Percentiles rank a stretch among this genome's conserved stretches.
Evolutionary conservation across 2,329 filamentous ascomycete species (phyloP).

Genomic region (Chaetomiaceae sp.): DNA sequence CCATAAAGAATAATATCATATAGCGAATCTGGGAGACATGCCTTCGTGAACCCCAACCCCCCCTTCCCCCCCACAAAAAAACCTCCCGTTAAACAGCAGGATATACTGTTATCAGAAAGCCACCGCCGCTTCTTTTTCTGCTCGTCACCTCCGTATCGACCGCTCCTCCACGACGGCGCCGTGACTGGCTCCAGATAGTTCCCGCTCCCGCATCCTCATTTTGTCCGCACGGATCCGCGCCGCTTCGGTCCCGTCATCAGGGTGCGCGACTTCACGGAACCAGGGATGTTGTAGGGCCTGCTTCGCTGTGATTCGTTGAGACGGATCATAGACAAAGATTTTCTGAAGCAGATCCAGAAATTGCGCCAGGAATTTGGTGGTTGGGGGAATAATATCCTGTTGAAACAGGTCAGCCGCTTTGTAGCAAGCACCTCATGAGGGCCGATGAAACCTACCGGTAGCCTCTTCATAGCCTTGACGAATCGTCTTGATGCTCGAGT

Average conservation of each 20-base stretch:
- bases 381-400: conserved; percentile 63
- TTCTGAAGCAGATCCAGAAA: conserved; percentile 62
- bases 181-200: conserved; percentile 27
- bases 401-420: conserved; percentile 23
- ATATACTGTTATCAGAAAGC: conserved; percentile 9
- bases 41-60: conserved; percentile 12
- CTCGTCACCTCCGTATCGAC: conserved; percentile 10
- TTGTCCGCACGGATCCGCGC: conserved; percentile 56
- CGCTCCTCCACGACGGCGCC: conserved; percentile 19
- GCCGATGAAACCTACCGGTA: conserved; percentile 47
- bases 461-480: conserved; percentile 67
- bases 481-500: conserved; percentile 61
- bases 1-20: conserved; percentile 18
- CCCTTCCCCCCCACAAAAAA: too few relatives aligned
- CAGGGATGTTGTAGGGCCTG: conserved; percentile 63
- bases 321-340: conserved; percentile 66
- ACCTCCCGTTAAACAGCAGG: too few relatives aligned
- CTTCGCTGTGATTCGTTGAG: conserved; percentile 62
- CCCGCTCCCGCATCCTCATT: conserved; percentile 38
- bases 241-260: conserved; percentile 65
- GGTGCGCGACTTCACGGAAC: conserved; percentile 60
- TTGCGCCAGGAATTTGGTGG: conserved; percentile 54
- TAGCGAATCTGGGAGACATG: conserved; percentile 18
- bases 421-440: neutral
- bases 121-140: conserved; percentile 1